Evolutionary conservation across 768 basidiomycete species (phyloP), one percentile per base, ranked within the genome.

Genomic region (Neoboletus magnificus): DNA sequence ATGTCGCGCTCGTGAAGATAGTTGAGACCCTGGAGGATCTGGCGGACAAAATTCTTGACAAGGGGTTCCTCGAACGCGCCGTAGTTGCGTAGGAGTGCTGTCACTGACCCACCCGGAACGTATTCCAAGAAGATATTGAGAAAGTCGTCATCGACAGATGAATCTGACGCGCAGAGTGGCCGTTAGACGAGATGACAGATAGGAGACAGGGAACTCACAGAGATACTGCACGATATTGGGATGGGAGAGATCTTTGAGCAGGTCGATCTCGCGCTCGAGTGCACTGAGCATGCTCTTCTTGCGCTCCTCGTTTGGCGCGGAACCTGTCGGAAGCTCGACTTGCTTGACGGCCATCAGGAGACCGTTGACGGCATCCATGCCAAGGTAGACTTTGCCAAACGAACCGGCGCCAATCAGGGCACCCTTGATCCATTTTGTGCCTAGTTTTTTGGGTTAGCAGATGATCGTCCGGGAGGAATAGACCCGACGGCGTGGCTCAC

Each of bases 221-320:
- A 96, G 87, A 65, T 99, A 99, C 75, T 98, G 96, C 23, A 99
- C 97, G 57, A 99, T 98, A 67, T 98, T 96, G 56, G 87, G 86
- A 68, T 98, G 94, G 60, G 96, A 90, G 48, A 97, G 76, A 54
- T 93, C 90, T 68, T 94, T 93, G 58, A 98, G 77, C 4, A 98
- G 79, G 74, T 92, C 93, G 58, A 98, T 98, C 73, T 99, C 97
- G 37, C 90, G 84, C 71, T 98, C 93, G 41, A 94, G 78, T 1
- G 92, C 92, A 52, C 82, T 90, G 13, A 93, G 82, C 94, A 98
- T 98, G 71, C 82, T 85, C 76, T 89, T 88, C 75, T 94, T 96
- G 61, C 93, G 85, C 67, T 94, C 94, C 66, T 95, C 90, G 66
- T 95, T 95, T 4, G 87, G 84, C 10, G 84, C 86, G 13, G 85